These are phyloP conservation scores for Triadica sebifera DNA, from an alignment of 345 rosid genomes.

Conservation along the genomic window DNA sequence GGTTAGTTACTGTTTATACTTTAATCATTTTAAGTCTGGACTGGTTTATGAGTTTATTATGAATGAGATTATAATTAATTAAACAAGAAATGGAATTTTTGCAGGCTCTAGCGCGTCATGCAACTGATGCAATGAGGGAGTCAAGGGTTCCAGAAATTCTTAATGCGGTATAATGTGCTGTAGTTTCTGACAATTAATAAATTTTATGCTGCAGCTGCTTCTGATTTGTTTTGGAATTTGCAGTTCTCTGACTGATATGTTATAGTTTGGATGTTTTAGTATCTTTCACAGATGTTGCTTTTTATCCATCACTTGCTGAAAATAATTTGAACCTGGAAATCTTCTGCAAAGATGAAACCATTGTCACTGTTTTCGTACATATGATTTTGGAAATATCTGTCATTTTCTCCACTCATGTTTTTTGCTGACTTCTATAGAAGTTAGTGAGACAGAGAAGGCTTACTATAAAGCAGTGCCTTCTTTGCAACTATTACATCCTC, in stretches of 20 bases:
- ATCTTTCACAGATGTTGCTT: not conserved
- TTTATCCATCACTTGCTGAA: not conserved
- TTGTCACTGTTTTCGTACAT: not conserved
- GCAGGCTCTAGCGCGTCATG: constrained; percentile 69
- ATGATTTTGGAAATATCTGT: not conserved
- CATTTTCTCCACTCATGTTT: not conserved
- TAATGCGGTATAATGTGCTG: constrained; percentile 45
- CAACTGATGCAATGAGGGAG: constrained; percentile 82
- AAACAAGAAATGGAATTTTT: constrained; percentile 8
- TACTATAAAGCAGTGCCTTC: not conserved
- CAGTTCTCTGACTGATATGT: not conserved
- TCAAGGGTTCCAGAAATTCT: constrained; percentile 73
- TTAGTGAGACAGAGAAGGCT: not conserved
- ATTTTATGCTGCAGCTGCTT: not conserved
- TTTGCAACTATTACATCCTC: no score
- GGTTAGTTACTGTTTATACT: constrained; percentile 43
- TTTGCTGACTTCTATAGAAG: not conserved
- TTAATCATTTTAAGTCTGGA: not conserved
- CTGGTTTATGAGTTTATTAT: not conserved
- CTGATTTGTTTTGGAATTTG: not conserved
- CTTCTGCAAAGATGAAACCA: not conserved
- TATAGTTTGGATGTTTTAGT: no score
- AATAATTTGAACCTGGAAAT: not conserved
- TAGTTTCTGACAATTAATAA: not conserved
- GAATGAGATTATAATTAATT: not conserved